Conservation (phyloP, 139 green algal species). For the Micractinium sp. region DNA sequence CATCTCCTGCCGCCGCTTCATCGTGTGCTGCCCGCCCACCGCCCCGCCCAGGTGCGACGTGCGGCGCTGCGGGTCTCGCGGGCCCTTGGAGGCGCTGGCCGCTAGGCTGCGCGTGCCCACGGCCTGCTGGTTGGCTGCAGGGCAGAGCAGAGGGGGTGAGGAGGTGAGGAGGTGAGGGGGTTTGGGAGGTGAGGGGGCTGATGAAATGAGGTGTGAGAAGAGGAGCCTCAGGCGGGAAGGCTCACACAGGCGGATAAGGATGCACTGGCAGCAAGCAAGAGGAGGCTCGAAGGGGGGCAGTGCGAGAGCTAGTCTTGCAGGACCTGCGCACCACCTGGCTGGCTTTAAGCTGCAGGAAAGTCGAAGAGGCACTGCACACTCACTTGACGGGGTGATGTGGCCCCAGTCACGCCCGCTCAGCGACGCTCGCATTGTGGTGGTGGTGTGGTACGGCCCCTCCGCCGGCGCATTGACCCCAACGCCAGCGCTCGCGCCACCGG, state of each 20-base stretch:
- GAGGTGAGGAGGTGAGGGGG: neutral
- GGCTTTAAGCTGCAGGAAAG: too few species aligned
- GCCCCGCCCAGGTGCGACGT: neutral
- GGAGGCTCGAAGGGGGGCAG: too few species aligned
- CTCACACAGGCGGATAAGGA: too few species aligned
- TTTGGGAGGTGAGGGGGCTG: neutral
- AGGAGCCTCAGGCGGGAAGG: neutral
- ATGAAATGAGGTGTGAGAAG: neutral
- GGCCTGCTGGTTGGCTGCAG: conserved; percentile 23
- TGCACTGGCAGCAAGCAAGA: neutral
- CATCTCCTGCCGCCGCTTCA: conserved; percentile 42
- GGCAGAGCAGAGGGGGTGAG: too few species aligned
- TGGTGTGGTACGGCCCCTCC: too few species aligned
- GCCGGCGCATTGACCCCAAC: neutral
- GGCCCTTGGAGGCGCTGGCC: neutral
- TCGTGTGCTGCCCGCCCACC: neutral
- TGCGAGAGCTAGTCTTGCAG: too few species aligned
- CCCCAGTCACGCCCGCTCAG: conserved; percentile 31
- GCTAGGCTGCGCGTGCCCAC: conserved; percentile 10
- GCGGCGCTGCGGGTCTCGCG: neutral
- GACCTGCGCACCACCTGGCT: too few species aligned
- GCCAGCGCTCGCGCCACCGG: too few species aligned
- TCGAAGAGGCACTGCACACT: neutral
- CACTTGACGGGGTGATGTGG: conserved; percentile 36
- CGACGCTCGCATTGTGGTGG: neutral